Evolutionary conservation across 768 basidiomycete genomes (phyloP).

Genomic region (Hygrocybe punicea): DNA sequence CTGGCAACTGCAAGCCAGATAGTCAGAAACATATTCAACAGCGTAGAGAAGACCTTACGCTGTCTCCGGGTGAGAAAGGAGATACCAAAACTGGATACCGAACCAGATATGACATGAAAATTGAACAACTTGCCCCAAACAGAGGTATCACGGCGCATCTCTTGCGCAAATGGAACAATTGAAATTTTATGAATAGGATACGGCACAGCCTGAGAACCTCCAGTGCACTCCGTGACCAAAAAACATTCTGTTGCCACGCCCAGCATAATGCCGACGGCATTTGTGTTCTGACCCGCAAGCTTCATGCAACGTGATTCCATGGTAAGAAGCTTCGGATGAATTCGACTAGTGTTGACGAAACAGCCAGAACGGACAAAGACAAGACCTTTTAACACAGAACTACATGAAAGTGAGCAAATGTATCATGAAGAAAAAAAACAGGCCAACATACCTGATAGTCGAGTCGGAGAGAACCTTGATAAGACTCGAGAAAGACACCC

Average conservation of each 20-base stretch:
- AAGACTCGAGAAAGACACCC: not conserved
- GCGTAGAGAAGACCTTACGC: not conserved
- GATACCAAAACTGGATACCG: not conserved
- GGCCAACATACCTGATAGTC: not conserved
- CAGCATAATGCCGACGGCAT: conserved; percentile 5
- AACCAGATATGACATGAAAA: conserved; percentile 1
- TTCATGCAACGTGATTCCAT: not conserved
- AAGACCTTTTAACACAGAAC: conserved; percentile 1
- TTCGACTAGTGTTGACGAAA: conserved; percentile 4
- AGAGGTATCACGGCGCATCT: conserved; percentile 5
- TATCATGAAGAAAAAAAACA: not conserved
- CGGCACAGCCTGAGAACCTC: not conserved
- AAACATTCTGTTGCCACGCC: conserved; percentile 7
- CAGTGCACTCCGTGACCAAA: not conserved
- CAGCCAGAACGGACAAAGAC: not conserved
- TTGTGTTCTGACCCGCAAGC: not conserved
- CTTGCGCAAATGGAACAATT: conserved; percentile 3
- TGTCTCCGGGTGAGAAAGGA: not conserved
- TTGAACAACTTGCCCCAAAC: conserved; percentile 7
- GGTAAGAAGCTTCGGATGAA: not conserved
- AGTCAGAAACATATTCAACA: not conserved
- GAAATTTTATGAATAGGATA: not conserved
- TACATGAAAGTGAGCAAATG: not conserved
- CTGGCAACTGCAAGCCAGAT: no score
- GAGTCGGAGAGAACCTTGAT: not conserved